These are phyloP conservation scores for Epichloe festucae DNA, from an alignment of 2,329 filamentous ascomycete genomes.

Conservation along the genomic window DNA sequence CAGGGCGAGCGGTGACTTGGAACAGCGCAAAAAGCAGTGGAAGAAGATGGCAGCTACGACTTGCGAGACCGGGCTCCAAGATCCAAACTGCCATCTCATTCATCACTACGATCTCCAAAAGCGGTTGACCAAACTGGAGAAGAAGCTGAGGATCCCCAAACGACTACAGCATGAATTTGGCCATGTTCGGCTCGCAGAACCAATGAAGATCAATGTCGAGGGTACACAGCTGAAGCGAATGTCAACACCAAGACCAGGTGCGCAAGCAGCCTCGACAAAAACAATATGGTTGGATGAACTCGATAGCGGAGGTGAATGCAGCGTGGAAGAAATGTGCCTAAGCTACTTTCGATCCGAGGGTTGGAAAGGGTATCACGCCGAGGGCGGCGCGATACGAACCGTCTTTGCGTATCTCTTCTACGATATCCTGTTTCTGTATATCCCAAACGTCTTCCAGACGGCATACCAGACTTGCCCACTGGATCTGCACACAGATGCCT, in stretches of 20 bases:
- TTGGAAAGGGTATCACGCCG: conserved; percentile 90
- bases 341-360: conserved; percentile 70
- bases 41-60: conserved; percentile 62
- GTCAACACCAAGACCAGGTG: conserved; percentile 27
- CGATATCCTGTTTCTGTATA: conserved; percentile 82
- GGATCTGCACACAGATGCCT: conserved; percentile 84
- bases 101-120: conserved; percentile 94
- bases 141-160: conserved; percentile 65
- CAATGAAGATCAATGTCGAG: conserved; percentile 60
- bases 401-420: conserved; percentile 84
- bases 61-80: conserved; percentile 77
- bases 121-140: conserved; percentile 83
- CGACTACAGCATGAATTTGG: conserved; percentile 86
- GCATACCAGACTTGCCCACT: conserved; percentile 87
- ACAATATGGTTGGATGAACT: conserved; percentile 79
- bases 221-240: conserved; percentile 65
- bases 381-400: conserved; percentile 85
- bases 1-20: conserved; percentile 22
- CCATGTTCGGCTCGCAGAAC: conserved; percentile 66
- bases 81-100: conserved; percentile 79
- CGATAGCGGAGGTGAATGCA: conserved; percentile 59
- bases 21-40: conserved; percentile 68
- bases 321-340: conserved; percentile 89
- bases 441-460: conserved; percentile 96
- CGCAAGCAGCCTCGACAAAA: conserved; percentile 43